A percentile compares a stretch with the other conserved stretches of the same genome.
Evolutionary conservation across 192 early-diverging fungal genomes (phyloP).

Genomic region (Coemansia sp.): DNA sequence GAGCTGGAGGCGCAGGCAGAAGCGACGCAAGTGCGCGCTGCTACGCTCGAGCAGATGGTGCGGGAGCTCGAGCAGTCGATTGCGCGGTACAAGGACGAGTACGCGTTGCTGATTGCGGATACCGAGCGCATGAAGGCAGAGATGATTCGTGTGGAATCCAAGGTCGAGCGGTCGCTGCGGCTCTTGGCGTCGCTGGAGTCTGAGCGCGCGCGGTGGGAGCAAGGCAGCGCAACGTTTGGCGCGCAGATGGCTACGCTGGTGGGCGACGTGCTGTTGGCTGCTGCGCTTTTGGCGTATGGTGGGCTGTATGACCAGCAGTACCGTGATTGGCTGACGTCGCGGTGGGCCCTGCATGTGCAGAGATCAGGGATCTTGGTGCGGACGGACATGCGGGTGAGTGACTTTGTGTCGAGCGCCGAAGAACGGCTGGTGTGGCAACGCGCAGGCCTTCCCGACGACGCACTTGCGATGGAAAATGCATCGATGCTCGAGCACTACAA

Average conservation of each 20-base stretch:
- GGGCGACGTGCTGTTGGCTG: conserved; percentile 88
- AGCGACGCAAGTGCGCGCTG: conserved; percentile 66
- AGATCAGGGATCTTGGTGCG: conserved; percentile 55
- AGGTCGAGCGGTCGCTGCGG: conserved; percentile 87
- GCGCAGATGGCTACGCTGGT: conserved; percentile 97
- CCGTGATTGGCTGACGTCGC: conserved; percentile 72
- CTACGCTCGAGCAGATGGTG: conserved; percentile 75
- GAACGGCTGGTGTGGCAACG: conserved; percentile 88
- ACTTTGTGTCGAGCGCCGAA: conserved; percentile 89
- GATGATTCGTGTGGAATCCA: conserved; percentile 88
- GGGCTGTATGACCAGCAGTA: conserved; percentile 98
- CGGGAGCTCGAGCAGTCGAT: conserved; percentile 83
- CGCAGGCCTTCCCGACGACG: conserved; percentile 79
- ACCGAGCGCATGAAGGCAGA: conserved; percentile 85
- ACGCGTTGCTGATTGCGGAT: conserved; percentile 92
- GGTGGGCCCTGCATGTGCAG: conserved; percentile 71
- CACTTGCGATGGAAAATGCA: conserved; percentile 95
- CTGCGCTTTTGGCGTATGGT: conserved; percentile 95
- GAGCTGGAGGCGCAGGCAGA: conserved; percentile 77
- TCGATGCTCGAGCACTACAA: conserved; percentile 94
- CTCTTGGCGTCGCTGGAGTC: conserved; percentile 86
- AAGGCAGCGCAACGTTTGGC: conserved; percentile 85
- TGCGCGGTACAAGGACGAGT: conserved; percentile 93
- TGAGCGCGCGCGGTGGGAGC: conserved; percentile 92
- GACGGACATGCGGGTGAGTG: conserved; percentile 75